Percentiles rank a stretch among this genome's conserved stretches.
These are phyloP conservation scores for Croton laevigatus DNA, from an alignment of 441 rosid genomes.

Conservation along the genomic window DNA sequence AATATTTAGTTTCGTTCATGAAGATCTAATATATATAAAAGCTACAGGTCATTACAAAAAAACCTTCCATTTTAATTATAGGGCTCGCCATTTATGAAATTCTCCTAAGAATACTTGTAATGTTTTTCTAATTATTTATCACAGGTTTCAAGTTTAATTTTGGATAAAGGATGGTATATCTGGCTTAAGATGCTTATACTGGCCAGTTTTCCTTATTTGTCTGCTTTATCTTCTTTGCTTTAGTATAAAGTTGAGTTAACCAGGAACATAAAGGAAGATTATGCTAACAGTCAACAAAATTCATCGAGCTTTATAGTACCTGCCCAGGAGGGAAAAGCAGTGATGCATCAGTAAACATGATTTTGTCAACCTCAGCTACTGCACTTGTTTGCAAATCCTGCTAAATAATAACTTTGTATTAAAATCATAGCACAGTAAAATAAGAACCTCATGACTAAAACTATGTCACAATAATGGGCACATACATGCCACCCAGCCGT, in stretches of 20 bases:
- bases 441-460: not conserved
- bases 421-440: not conserved
- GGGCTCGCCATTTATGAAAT: not conserved
- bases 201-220: not conserved
- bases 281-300: not conserved
- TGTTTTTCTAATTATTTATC: not conserved
- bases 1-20: not conserved
- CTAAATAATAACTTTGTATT: conserved; percentile 22
- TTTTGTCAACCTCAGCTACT: conserved; percentile 65
- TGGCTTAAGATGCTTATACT: not conserved
- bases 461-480: not conserved
- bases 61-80: not conserved
- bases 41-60: not conserved
- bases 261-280: not conserved
- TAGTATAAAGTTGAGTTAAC: not conserved
- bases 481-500: not conserved
- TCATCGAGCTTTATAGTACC: conserved; percentile 36
- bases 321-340: conserved; percentile 90
- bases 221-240: not conserved
- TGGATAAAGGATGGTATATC: not conserved
- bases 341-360: conserved; percentile 89
- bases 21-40: not conserved
- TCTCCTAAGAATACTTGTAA: not conserved
- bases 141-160: not conserved
- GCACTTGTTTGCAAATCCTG: conserved; percentile 73